Evolutionary conservation across 2,329 filamentous ascomycete species (phyloP), one percentile per base, ranked within the genome.

Genomic region (Magnaporthales sp.): DNA sequence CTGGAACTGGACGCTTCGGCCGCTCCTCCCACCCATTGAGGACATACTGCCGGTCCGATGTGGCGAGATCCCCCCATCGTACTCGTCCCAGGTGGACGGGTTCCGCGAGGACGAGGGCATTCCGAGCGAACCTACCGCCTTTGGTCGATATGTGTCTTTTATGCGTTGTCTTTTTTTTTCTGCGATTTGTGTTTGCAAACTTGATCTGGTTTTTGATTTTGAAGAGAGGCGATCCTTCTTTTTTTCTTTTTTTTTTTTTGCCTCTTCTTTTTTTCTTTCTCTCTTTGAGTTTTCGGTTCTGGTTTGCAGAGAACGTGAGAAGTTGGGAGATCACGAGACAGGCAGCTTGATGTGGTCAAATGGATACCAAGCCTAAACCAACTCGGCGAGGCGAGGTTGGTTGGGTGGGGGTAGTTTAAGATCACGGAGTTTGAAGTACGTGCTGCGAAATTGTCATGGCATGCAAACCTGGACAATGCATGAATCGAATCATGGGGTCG

Each of bases 1-100:
- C 31, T 22, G 32, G 67, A 76, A 78, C 61, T 76, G 75, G 51
- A 80, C 73, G 68, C 77, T 80, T 46, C 77, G 77, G 66, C 78
- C 78, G 15, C 63, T 64, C 38, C 11, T 46, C 22, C 22, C 63
- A 31, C 76, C 77, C n/a, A 73, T 67, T 10, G 76, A 77, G n/a
- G 76, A 74, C 22, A 77, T 66, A 72, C 81, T 84, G 27, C 76
- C 77, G 10, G 75, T 77, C 24, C 75, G 71, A 15, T 71, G 71
- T 0, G 79, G 77, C 22, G 78, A 80, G 29, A 73, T 71, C 22
- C 78, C 76, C 30, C 80, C 77, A 62, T 80, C 78, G 70, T 82
- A 81, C 70, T 81, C 77, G 71, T 80, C 79, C 80, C 81, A 83
- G 67, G 75, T 80, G 46, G 77, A 73, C 66, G 79, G 79, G 71